Evolutionary conservation across 495 filamentous ascomycete species (phyloP).

Genomic region (Penicillium maclennaniae): DNA sequence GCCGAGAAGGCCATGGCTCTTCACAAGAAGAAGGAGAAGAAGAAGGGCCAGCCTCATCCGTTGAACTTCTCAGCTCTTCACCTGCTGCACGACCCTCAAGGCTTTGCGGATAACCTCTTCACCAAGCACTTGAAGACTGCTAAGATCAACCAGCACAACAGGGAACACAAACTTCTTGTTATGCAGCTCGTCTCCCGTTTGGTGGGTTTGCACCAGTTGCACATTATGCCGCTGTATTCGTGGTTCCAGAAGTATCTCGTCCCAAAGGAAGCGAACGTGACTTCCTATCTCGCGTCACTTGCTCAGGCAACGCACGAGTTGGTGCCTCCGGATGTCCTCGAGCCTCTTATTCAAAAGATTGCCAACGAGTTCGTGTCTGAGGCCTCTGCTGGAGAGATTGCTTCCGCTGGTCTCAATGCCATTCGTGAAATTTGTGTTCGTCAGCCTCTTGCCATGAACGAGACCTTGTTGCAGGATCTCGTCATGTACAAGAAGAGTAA

Average conservation of each 20-base stretch:
- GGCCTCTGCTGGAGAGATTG: conserved; percentile 84
- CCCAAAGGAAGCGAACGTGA: conserved; percentile 88
- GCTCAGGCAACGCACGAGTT: conserved; percentile 88
- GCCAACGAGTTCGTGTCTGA: conserved; percentile 98
- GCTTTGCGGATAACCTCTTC: conserved; percentile 88
- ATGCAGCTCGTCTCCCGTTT: conserved; percentile 86
- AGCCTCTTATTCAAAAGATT: conserved; percentile 90
- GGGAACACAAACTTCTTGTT: conserved; percentile 87
- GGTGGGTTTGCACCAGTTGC: conserved; percentile 88
- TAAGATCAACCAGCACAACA: conserved; percentile 70
- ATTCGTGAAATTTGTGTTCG: conserved; percentile 91
- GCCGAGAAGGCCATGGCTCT: conserved; percentile 72
- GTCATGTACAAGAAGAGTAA: conserved; percentile 96
- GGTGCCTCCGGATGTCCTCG: conserved; percentile 89
- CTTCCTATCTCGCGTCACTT: conserved; percentile 87
- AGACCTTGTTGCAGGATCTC: conserved; percentile 91
- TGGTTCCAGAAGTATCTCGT: conserved; percentile 82
- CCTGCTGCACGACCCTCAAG: conserved; percentile 90
- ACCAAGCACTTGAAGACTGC: conserved; percentile 83
- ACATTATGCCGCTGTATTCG: conserved; percentile 78
- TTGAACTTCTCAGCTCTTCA: conserved; percentile 99
- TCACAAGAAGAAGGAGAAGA: conserved; percentile 73
- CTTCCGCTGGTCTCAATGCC: conserved; percentile 87
- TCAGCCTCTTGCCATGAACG: conserved; percentile 92
- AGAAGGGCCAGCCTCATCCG: conserved; percentile 79